Evolutionary conservation across 2,329 filamentous ascomycete species (phyloP), one percentile per base, ranked within the genome.

Genomic region (Arthrobotrys megalospora): DNA sequence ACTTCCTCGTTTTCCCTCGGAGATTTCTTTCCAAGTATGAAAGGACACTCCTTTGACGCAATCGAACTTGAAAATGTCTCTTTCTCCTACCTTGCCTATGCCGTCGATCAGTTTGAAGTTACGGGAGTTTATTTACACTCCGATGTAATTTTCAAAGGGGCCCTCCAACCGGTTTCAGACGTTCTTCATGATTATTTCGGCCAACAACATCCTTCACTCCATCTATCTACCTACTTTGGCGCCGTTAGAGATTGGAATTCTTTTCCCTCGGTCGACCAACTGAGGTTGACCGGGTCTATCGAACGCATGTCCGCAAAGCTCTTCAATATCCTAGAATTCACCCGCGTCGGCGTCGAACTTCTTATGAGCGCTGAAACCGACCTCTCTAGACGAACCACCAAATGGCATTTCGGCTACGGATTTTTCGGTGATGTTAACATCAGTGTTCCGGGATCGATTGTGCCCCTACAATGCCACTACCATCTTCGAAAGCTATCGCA

Each of bases 351-450:
- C 58, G 58, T 63, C 34, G 58, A 63, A 47, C 58, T 63, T 43
- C 41, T 47, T 6, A 63, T 63, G 28, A n/a, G 45, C 24, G 16
- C 34, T 6, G n/a, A 45, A 12, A 55, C 19, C 52, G 19, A 55
- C 28, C 52, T n/a, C 19, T 55, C 52, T 14, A 7, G 14, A 4
- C 5, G 52, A 32, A 3, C 52, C 28, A 55, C 52, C 11, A 55
- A 55, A 55, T 63, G 58, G 58, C 11, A 43, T 43, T 63, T 63
- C 16, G 58, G 32, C n/a, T 63, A 63, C 36, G 58, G 58, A 41
- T 63, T 63, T 47, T 63, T 63, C 34, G 58, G 58, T 28, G 41
- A 63, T 32, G 58, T 63, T 24, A 63, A 63, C 36, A 47, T 63
- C 11, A 63, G 3, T 3, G 34, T 63, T 45, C 28, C 58, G 16